phyloP scores from a whole-genome alignment of 371 early-diverging fungal genomes.

The Parasitella parasitica region DNA sequence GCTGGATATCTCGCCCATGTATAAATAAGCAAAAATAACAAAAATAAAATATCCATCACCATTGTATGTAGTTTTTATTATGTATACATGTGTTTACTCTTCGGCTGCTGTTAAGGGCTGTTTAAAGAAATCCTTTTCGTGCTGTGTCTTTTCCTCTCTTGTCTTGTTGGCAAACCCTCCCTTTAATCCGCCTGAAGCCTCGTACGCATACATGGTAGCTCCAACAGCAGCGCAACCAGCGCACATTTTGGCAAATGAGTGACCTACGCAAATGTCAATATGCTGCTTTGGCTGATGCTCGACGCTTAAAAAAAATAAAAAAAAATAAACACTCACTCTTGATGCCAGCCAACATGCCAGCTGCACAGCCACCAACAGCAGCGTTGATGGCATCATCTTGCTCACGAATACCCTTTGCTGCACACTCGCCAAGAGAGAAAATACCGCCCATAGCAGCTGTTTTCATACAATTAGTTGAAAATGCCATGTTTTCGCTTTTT shows the following conservation, averaged over 20 bases:
- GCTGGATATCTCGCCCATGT: conserved; percentile 81
- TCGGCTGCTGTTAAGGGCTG: conserved; percentile 26
- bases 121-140: conserved; percentile 54
- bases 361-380: conserved; percentile 73
- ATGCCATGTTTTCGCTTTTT: neutral
- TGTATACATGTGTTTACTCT: conserved; percentile 9
- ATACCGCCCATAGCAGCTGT: conserved; percentile 82
- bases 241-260: conserved; percentile 60
- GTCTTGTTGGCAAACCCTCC: conserved; percentile 50
- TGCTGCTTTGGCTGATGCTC: neutral
- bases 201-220: conserved; percentile 70
- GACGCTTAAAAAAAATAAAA: no score
- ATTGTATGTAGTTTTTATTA: neutral
- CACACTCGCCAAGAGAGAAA: conserved; percentile 68
- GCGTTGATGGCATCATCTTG: conserved; percentile 73
- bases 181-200: conserved; percentile 67
- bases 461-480: neutral
- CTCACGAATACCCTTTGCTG: conserved; percentile 58
- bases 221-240: conserved; percentile 69
- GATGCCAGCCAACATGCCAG: conserved; percentile 72
- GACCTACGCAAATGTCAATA: conserved; percentile 32
- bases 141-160: conserved; percentile 50
- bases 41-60: no score
- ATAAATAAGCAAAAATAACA: neutral
- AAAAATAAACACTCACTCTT: conserved; percentile 40